These are phyloP conservation scores for Aspergillus carbonarius DNA, from an alignment of 2,329 filamentous ascomycete genomes.

Conservation along the genomic window DNA sequence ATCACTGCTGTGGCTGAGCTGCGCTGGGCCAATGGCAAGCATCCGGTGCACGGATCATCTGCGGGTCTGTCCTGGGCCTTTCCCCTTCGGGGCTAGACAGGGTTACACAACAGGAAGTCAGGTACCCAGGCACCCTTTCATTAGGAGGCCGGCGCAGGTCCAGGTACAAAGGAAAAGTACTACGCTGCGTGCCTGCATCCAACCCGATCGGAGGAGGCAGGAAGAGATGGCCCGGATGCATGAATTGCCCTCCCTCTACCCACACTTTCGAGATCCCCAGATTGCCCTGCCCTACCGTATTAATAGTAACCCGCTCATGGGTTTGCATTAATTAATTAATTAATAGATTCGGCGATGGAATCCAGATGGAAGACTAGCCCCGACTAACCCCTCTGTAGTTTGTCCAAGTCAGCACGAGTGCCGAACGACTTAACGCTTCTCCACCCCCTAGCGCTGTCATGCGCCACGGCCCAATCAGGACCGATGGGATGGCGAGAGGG, in stretches of 20 bases:
- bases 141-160: not conserved
- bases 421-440: conserved; percentile 10
- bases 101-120: not conserved
- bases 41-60: conserved; percentile 9
- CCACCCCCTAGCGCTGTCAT: conserved; percentile 20
- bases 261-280: not conserved
- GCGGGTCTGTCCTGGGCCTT: not conserved
- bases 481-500: not conserved
- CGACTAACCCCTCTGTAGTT: conserved; percentile 1
- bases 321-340: conserved; percentile 7
- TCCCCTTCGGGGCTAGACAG: not conserved
- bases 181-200: not conserved
- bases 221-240: not conserved
- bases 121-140: not conserved
- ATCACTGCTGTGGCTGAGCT: conserved; percentile 8
- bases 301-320: not conserved
- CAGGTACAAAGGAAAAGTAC: not conserved
- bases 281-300: not conserved
- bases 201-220: not conserved
- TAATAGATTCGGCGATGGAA: not conserved
- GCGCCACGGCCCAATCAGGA: conserved; percentile 6
- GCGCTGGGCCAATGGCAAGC: conserved; percentile 1
- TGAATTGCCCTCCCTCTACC: not conserved
- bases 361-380: not conserved
- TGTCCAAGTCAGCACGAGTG: conserved; percentile 13